Conservation (phyloP, 2,329 filamentous ascomycete species). For the Fusarium globosum region DNA sequence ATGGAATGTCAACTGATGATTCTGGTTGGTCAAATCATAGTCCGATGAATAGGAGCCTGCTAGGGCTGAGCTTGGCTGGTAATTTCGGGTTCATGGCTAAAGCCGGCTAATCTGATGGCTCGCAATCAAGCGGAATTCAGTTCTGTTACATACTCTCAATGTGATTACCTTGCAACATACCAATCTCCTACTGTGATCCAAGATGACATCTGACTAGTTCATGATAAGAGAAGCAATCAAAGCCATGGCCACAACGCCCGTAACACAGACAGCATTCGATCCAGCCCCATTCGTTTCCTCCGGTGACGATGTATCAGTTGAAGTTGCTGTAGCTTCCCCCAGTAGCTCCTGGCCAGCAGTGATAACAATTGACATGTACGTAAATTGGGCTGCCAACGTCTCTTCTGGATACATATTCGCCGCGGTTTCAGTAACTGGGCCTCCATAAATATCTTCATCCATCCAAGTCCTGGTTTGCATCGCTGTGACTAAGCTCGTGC, state of each 20-base stretch:
- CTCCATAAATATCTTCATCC: too few relatives aligned
- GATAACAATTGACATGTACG: background rate
- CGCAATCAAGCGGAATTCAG: background rate
- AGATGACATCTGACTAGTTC: fast-evolving
- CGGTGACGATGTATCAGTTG: background rate
- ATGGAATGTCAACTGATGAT: background rate
- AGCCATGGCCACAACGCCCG: background rate
- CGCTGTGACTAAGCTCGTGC: background rate
- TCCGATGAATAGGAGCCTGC: too few relatives aligned
- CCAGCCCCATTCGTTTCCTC: background rate
- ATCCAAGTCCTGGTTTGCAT: background rate
- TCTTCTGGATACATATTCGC: too few relatives aligned
- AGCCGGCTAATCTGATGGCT: background rate
- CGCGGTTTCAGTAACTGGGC: background rate
- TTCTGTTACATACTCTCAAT: background rate
- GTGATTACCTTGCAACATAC: background rate
- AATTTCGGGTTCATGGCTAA: background rate
- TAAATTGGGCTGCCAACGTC: background rate
- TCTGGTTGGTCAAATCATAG: background rate
- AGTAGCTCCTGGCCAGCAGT: background rate
- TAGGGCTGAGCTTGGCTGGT: background rate
- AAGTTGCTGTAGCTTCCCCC: background rate
- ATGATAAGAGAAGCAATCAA: background rate
- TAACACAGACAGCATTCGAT: background rate
- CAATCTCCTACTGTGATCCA: fast-evolving